Evolutionary conservation across 2,329 filamentous ascomycete genomes (phyloP).

Genomic region (Trichoderma citrinoviride): DNA sequence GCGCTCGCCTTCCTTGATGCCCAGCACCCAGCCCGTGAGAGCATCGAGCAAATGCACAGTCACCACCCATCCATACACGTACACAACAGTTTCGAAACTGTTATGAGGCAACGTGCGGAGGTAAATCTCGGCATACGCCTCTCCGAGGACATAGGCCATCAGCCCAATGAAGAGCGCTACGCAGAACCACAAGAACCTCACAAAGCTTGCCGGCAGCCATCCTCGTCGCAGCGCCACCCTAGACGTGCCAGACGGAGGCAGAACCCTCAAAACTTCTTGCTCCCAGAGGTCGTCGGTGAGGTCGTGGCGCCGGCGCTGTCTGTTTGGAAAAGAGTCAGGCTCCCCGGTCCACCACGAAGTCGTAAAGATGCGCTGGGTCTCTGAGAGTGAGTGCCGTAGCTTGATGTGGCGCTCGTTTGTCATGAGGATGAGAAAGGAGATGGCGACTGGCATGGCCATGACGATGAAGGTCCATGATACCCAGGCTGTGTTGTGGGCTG

Average conservation of each 20-base stretch:
- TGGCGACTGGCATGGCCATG: conserved; percentile 66
- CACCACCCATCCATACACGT: conserved; percentile 68
- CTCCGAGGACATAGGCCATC: conserved; percentile 64
- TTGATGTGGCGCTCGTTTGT: conserved; percentile 62
- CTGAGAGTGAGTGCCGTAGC: conserved; percentile 59
- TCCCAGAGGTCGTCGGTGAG: conserved; percentile 40
- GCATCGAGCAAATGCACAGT: conserved; percentile 65
- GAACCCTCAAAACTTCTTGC: conserved; percentile 34
- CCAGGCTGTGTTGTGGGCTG: conserved; percentile 64
- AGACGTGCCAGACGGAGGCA: conserved; percentile 29
- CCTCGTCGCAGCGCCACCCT: conserved; percentile 46
- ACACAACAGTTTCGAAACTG: conserved; percentile 64
- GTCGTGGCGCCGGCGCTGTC: conserved; percentile 43
- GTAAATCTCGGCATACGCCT: conserved; percentile 68
- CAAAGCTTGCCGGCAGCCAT: conserved; percentile 65
- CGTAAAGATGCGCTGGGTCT: conserved; percentile 66
- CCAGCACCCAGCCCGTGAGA: conserved; percentile 64
- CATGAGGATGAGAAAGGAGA: conserved; percentile 62
- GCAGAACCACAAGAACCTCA: conserved; percentile 69
- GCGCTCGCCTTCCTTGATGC: conserved; percentile 62
- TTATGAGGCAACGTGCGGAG: conserved; percentile 64
- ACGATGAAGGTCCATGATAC: conserved; percentile 68
- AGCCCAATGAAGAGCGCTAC: conserved; percentile 60
- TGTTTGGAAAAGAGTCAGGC: conserved; percentile 45
- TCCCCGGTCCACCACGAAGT: conserved; percentile 65